Evolutionary conservation across 1,139 yeast species (phyloP).

Genomic region (Debaryomycetaceae sp.): DNA sequence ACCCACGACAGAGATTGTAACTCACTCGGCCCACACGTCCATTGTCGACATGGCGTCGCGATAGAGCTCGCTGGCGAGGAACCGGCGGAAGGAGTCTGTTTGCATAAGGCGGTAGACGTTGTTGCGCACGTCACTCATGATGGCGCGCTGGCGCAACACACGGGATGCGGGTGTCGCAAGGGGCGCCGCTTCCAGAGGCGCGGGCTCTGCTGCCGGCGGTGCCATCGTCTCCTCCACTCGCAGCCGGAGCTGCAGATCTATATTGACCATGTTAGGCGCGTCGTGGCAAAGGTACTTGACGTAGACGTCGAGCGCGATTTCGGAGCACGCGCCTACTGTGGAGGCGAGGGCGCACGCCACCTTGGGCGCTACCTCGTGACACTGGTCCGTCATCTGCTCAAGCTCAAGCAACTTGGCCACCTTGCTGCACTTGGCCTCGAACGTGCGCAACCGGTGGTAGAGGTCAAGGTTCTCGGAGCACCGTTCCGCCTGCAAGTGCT

Average conservation of each 20-base stretch:
- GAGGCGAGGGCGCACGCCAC: no score
- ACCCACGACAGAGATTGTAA: slow-evolving; percentile 1
- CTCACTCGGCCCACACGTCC: slow-evolving; percentile 5
- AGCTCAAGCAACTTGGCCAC: no score
- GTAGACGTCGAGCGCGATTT: slow-evolving; percentile 59
- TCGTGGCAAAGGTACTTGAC: slow-evolving; percentile 68
- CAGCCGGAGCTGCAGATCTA: slow-evolving; percentile 59
- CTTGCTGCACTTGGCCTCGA: no score
- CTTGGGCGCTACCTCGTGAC: no score
- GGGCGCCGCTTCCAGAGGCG: no score
- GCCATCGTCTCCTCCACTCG: no score
- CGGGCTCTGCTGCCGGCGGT: no score
- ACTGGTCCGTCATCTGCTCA: no score
- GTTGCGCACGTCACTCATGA: slow-evolving; percentile 39
- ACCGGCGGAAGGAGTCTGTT: slow-evolving; percentile 70
- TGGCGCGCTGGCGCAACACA: no score
- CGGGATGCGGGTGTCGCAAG: no score
- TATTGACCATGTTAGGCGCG: slow-evolving; percentile 69
- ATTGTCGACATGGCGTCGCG: slow-evolving; percentile 13
- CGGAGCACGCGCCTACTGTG: no score
- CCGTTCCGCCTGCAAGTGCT: slow-evolving; percentile 56
- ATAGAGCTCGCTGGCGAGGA: slow-evolving; percentile 35
- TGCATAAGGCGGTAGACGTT: slow-evolving; percentile 62
- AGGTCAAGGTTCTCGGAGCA: slow-evolving; percentile 79
- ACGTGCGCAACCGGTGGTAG: slow-evolving; percentile 57